Percentiles rank a stretch among this genome's conserved stretches.
These are phyloP conservation scores for Agrocybe praecox DNA, from an alignment of 768 basidiomycete species.

Conservation along the genomic window DNA sequence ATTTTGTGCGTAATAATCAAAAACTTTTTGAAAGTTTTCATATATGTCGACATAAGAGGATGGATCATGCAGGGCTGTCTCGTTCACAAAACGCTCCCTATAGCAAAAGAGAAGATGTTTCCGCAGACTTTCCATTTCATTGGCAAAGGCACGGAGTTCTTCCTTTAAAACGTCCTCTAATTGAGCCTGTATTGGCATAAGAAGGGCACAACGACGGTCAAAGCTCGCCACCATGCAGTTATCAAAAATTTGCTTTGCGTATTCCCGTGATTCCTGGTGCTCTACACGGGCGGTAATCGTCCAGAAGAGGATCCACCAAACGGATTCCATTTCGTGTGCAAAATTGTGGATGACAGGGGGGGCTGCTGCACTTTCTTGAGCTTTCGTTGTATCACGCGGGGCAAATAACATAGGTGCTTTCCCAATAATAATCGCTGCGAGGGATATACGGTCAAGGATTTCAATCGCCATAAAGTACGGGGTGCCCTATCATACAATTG, in stretches of 20 bases:
- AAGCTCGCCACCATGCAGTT: neutral
- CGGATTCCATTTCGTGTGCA: constrained; percentile 11
- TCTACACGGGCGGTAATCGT: constrained; percentile 4
- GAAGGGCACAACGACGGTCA: neutral
- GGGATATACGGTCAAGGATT: neutral
- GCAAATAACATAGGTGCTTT: neutral
- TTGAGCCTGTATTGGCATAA: neutral
- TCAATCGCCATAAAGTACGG: constrained; percentile 1
- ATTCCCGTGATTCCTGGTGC: neutral
- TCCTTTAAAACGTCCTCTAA: too few relatives aligned
- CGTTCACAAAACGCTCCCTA: too few relatives aligned
- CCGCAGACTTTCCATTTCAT: too few relatives aligned
- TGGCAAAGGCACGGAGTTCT: too few relatives aligned
- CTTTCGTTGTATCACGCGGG: too few relatives aligned
- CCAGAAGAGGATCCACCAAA: constrained; percentile 15
- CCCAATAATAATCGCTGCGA: neutral
- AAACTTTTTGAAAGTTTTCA: too few relatives aligned
- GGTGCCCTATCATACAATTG: neutral
- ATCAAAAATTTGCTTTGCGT: neutral
- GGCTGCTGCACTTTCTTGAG: neutral
- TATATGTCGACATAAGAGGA: too few relatives aligned
- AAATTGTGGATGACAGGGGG: constrained; percentile 3
- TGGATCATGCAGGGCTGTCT: too few relatives aligned
- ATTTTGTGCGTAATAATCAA: too few relatives aligned
- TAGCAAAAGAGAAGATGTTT: too few relatives aligned